Evolutionary conservation across 805 yeast species (phyloP).

Genomic region (Candida saitoana): DNA sequence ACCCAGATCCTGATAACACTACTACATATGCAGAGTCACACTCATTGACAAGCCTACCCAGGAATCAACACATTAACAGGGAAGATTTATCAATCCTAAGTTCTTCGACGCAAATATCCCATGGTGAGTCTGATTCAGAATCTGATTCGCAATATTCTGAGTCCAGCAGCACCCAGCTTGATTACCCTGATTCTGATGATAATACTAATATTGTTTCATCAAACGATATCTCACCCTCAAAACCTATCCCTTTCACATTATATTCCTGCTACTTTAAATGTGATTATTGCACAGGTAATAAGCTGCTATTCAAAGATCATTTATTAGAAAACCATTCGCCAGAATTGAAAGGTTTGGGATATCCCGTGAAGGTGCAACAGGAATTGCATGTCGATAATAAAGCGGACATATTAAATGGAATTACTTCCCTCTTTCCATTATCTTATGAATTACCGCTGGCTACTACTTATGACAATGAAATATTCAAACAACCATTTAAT

Average conservation of each 20-base stretch:
- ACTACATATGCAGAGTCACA: no score
- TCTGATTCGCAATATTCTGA: no score
- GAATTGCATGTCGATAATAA: neutral
- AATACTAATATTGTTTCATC: neutral
- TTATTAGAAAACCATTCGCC: slow-evolving; percentile 18
- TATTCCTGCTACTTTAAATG: slow-evolving; percentile 26
- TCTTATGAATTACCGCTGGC: slow-evolving; percentile 16
- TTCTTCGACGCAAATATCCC: neutral
- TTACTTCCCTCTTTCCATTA: slow-evolving; percentile 19
- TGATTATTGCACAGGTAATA: slow-evolving; percentile 26
- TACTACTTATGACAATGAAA: neutral
- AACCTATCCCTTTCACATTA: slow-evolving; percentile 3
- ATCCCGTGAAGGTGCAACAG: slow-evolving; percentile 16
- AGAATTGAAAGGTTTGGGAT: slow-evolving; percentile 19
- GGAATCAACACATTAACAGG: neutral
- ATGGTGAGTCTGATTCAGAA: neutral
- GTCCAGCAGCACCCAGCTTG: neutral
- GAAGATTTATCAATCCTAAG: neutral
- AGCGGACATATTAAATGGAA: neutral
- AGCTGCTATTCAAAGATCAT: slow-evolving; percentile 21
- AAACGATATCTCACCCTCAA: neutral
- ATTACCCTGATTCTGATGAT: neutral
- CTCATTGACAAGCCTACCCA: neutral
- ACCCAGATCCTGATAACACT: no score
- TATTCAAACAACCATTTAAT: neutral